Percentiles rank a stretch among this genome's conserved stretches.
Conservation (phyloP, 257 asterid genomes). For the Cinchona pubescens region DNA sequence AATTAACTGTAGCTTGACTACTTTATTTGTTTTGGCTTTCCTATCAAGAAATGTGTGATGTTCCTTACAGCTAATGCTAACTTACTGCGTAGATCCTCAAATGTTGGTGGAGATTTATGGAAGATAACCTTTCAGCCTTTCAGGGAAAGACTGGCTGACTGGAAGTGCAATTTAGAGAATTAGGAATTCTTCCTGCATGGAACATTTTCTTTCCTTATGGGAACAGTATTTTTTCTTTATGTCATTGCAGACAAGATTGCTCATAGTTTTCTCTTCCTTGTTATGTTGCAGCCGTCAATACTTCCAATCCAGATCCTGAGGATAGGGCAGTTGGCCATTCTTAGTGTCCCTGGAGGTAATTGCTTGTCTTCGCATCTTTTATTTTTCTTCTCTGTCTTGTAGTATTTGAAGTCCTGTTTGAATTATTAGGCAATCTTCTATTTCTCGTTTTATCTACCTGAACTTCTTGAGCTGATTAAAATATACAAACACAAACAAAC, state of each 20-base stretch:
- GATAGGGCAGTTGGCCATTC: conserved; percentile 90
- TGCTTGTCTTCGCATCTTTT: not conserved
- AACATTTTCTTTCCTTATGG: not conserved
- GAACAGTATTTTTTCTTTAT: not conserved
- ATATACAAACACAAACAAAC: too few species aligned
- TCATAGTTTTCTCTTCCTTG: conserved; percentile 9
- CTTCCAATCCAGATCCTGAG: conserved; percentile 93
- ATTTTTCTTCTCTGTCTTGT: not conserved
- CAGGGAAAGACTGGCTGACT: not conserved
- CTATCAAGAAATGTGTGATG: not conserved
- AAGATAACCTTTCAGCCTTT: not conserved
- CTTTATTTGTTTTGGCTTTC: not conserved
- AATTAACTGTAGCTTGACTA: not conserved
- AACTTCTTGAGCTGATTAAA: not conserved
- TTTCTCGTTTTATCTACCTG: not conserved
- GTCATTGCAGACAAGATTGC: not conserved
- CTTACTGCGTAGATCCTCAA: not conserved
- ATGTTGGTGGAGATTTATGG: not conserved
- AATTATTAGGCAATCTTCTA: not conserved
- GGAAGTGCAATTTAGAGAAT: not conserved
- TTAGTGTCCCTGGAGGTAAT: conserved; percentile 79
- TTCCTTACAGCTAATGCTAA: not conserved
- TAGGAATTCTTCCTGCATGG: not conserved
- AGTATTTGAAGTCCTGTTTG: not conserved
- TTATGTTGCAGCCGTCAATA: conserved; percentile 69